phyloP scores from a whole-genome alignment of 2,329 filamentous ascomycete species.

The Periglandula ipomoeae region DNA sequence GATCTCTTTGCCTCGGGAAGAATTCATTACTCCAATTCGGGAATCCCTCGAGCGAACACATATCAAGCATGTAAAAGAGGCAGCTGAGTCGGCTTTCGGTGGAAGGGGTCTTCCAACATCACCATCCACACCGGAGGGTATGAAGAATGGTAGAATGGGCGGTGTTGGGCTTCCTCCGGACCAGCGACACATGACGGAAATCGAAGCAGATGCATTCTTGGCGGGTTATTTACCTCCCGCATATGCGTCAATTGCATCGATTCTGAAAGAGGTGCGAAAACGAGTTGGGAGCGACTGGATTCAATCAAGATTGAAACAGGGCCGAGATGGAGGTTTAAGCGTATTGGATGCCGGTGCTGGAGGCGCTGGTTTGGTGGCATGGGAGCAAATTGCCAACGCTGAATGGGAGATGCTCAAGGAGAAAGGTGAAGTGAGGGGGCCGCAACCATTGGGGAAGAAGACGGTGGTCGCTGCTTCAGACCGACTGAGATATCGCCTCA shows the following conservation, averaged over 20 bases:
- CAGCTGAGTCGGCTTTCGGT: slow-evolving; percentile 68
- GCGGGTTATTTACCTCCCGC: slow-evolving; percentile 60
- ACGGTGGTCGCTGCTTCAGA: slow-evolving; percentile 75
- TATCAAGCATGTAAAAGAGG: slow-evolving; percentile 63
- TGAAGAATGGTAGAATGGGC: slow-evolving; percentile 50
- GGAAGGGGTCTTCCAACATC: slow-evolving; percentile 69
- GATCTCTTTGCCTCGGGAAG: slow-evolving; percentile 61
- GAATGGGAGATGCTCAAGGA: slow-evolving; percentile 68
- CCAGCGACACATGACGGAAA: slow-evolving; percentile 59
- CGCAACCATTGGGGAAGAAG: slow-evolving; percentile 56
- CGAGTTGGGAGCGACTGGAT: slow-evolving; percentile 65
- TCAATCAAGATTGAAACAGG: slow-evolving; percentile 49
- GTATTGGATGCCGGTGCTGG: slow-evolving; percentile 68
- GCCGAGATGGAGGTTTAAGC: slow-evolving; percentile 46
- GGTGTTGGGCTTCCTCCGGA: slow-evolving; percentile 55
- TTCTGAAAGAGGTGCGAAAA: slow-evolving; percentile 64
- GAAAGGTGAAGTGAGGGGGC: slow-evolving; percentile 30
- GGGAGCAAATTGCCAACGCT: slow-evolving; percentile 67
- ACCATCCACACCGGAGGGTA: slow-evolving; percentile 55
- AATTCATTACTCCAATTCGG: slow-evolving; percentile 61
- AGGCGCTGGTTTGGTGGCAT: slow-evolving; percentile 65
- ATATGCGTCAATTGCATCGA: slow-evolving; percentile 58
- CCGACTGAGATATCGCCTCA: slow-evolving; percentile 63
- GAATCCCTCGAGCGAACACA: slow-evolving; percentile 58
- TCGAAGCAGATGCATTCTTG: slow-evolving; percentile 66